Base-by-base conservation (phyloP, 2,329 filamentous ascomycete genomes). In the Penicillium decumbens region DNA sequence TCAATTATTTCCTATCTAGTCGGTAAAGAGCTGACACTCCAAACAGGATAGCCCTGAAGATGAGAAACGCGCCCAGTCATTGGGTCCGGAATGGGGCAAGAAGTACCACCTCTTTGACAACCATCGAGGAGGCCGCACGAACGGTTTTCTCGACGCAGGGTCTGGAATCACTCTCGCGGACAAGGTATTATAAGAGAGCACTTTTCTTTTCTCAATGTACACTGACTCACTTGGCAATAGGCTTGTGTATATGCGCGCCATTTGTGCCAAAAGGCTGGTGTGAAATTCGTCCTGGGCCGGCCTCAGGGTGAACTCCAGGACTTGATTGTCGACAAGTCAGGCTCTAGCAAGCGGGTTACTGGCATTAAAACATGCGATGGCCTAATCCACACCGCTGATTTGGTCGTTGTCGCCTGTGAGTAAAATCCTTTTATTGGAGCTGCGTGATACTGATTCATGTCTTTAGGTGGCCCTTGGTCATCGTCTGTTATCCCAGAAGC, bases 401-500 rank as follows among this genome's bases (percentile, higher is more conserved):
- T 32, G 12, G 29, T 32, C 13, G 8, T 32, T 32, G 29, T 32
- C 6, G 29, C 29, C 6, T 32, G 29, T 32, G 6, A 32, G 29
- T 32, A 15, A 3, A 15, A 13, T 6, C 29, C 13, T 15, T 15
- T 12, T 32, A 4, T 12, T n/a, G 2, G 13, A n/a, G 13, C n/a
- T 32, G 29, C 13, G 15, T 32, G 13, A 5, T 32, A n/a, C 6
- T 32, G 29, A 32, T 32, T 1, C n/a, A n/a, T 32, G 8, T 32
- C 29, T 32, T 6, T 13, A 32, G 29, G 29, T 13, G 29, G 29
- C 8, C 29, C 29, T 32, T 32, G 29, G 29, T 32, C 29, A 4
- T 32, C 29, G 1, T 32, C 29, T 4, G 44, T 68, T 32, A 43
- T 68, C 35, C 65, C 66, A 3, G 59, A 65, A 37, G 53, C 60